Base-by-base conservation (phyloP, 257 asterid genomes). In the Nicotiana benthamiana region DNA sequence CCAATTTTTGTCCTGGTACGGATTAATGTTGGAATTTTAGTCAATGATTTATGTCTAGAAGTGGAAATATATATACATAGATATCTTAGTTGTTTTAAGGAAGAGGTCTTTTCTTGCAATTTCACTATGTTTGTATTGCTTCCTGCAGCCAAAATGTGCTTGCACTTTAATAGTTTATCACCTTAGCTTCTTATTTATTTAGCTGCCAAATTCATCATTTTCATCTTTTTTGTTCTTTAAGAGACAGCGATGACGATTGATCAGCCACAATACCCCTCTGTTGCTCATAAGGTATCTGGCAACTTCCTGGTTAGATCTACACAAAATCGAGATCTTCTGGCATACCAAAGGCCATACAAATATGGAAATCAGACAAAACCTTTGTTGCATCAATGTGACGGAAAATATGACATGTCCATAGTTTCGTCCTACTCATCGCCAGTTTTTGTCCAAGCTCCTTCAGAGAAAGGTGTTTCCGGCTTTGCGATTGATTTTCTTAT, bases 401-500 rank as follows among this genome's bases (percentile, higher is more conserved):
- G 83, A 36, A 32, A 79, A 59, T 84, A 24, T 36, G 79, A 83
- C 63, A 75, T 83, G 36, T 62, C 86, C 17, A 16, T 62, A 76
- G 70, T 76, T 68, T 34, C 85, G n/a, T 48, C 80, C n/a, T 52
- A 65, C 48, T 68, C 79, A 26, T 82, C 84, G 32, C 89, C 86
- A 32, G 88, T 87, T 36, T 82, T 81, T 72, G 87, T 82, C 15
- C 83, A 84, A 56, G 90, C 90, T 48, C 89, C 90, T 27, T 72
- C 87, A 13, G 90, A 85, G 80, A 87, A 85, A 70, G 87, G 87
- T 11, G 22, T 85, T 9, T 56, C 79, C 18, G 54, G 85, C 79
- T 87, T 87, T 77, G 84, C 80, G n/a, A 53, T 83, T 34, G 90
- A 87, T 59, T 85, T 87, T 51, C 84, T 87, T 48, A 87, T 87